Evolutionary conservation across 495 filamentous ascomycete genomes (phyloP).

Genomic region (Talaromyces wortmannii): DNA sequence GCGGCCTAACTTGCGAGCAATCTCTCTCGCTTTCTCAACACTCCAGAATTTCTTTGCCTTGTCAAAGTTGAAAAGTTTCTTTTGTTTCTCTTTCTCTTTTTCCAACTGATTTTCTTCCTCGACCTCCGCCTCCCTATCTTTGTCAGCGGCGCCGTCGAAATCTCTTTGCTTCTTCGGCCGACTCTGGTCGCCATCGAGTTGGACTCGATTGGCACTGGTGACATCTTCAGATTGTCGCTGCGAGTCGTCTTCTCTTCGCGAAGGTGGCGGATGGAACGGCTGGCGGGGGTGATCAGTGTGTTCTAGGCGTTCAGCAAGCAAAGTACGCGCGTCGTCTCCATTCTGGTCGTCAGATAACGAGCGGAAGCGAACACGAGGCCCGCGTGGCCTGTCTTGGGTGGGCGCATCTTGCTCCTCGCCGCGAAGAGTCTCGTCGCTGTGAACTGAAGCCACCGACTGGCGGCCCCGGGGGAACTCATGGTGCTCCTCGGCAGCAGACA

Average conservation of each 20-base stretch:
- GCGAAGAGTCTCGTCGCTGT: constrained; percentile 3
- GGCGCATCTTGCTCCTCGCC: neutral
- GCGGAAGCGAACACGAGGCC: constrained; percentile 4
- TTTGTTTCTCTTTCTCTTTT: neutral
- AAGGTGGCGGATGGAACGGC: constrained; percentile 3
- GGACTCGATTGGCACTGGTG: neutral
- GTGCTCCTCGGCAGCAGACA: constrained; percentile 5
- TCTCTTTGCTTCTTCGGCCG: neutral
- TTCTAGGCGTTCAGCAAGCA: neutral
- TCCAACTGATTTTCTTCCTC: neutral
- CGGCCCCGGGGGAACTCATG: constrained; percentile 4
- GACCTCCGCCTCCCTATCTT: neutral
- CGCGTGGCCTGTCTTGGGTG: neutral
- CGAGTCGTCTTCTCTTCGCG: neutral
- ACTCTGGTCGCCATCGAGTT: neutral
- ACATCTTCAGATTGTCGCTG: constrained; percentile 1
- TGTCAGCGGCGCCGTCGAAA: neutral
- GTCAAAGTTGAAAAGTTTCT: neutral
- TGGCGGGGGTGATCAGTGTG: constrained; percentile 1
- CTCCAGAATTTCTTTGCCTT: neutral
- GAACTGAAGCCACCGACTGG: neutral
- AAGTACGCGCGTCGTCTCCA: neutral
- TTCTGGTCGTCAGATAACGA: neutral
- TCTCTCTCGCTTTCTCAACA: neutral
- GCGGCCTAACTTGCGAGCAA: neutral